Base-by-base conservation (phyloP, 2,329 filamentous ascomycete species). In the Aspergillus fructus region DNA sequence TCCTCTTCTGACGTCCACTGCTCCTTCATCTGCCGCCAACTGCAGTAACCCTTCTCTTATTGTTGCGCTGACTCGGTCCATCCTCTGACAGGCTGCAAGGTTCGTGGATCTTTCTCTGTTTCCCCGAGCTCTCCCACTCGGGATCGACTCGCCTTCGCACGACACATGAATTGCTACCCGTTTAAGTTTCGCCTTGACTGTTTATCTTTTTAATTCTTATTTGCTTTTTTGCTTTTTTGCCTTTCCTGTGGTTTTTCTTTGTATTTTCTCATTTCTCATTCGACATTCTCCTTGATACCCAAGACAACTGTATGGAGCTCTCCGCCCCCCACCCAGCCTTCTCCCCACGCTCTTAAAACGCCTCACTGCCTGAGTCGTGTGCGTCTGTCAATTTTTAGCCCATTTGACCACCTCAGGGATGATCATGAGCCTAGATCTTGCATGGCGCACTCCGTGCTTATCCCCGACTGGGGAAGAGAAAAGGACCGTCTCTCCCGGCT, bases 291-390 rank as follows among this genome's bases (percentile, higher is more conserved):
- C 21, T 46, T 40, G 43, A 40, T 30, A 33, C 17, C 34, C 33
- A 19, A 37, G 45, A 54, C 43, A 40, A 37, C 50, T 55, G 55
- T 54, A 58, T 50, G 55, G 30, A 54, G 45, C 51, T 19, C 47
- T 49, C 51, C 23, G 40, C 39, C 54, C 52, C 55, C 59, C 59
- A 55, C 61, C 53, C 53, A 45, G 45, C 52, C 49, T 43, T 42
- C 45, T 64, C 58, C 60, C 62, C 62, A 61, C 60, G 58, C 46
- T 57, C 43, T 51, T 30, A 45, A 33, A 23, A 48, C 37, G 30
- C 42, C 50, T 53, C 41, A 45, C 40, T 51, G 21, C 49, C 45
- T 42, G 17, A 40, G 53, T 45, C 34, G 34, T 21, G 34, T 55
- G 53, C 45, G 43, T 54, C 50, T 52, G 49, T 54, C 55, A 62